Evolutionary conservation across 2,329 filamentous ascomycete species (phyloP), one percentile per base, ranked within the genome.

Genomic region (Parastagonospora avenae): DNA sequence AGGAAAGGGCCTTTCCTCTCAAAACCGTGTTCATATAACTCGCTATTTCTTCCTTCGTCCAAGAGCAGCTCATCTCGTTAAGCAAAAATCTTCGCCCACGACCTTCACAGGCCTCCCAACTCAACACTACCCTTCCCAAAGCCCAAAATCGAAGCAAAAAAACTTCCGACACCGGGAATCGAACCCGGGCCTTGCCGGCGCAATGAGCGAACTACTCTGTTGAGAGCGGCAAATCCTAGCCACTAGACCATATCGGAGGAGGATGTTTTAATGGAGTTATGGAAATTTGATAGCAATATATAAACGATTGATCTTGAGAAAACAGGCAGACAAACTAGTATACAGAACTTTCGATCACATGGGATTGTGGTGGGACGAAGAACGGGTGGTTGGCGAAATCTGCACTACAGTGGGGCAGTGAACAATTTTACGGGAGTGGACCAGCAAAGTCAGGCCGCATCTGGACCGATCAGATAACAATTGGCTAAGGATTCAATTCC

Each of bases 181-280:
- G 66, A 66, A 68, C 66, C 64, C 66, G 64, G 66, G 66, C 66
- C 66, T 68, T 68, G 66, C 60, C 66, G 66, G 66, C 64, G 60
- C 65, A 52, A 38, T 35, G 10, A 63, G 63, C 52, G 55, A 53
- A 35, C 38, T 56, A 57, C 57, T 61, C 59, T 61, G 47, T 56
- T 69, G 65, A 70, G 66, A 70, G 66, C 66, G 66, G 58, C 64
- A 67, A 67, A 70, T 70, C 66, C 66, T 70, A 70, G 66, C 66
- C 66, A 64, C 66, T 66, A 63, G 55, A 58, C 54, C 56, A 54
- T 56, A 56, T 59, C 46, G 55, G 58, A 52, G 29, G 8, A 44
- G 12, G 19, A 29, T 50, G 33, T 42, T 36, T 36, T 7, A n/a
- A 36, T 36, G n/a, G 11, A 36, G 7, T 1, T 2, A 5, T 14